Evolutionary conservation across 768 basidiomycete species (phyloP).

Genomic region (Boletus vinaceobasis): DNA sequence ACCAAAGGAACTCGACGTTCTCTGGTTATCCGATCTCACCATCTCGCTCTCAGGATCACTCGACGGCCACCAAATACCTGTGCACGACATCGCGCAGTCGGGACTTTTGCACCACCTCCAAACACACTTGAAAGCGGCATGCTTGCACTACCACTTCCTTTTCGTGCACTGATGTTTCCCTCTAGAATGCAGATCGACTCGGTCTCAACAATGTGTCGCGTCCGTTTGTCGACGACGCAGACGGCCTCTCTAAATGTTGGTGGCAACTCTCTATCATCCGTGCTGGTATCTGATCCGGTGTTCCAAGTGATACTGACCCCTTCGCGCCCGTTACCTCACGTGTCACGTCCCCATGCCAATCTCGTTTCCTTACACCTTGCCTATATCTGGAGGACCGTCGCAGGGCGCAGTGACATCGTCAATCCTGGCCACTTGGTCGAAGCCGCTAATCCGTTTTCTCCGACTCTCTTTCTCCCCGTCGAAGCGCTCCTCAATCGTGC

Average conservation of each 20-base stretch:
- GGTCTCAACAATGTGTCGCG: slow-evolving; percentile 59
- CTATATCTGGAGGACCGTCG: slow-evolving; percentile 37
- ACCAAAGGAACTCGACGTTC: slow-evolving; percentile 44
- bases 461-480: slow-evolving; percentile 53
- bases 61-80: slow-evolving; percentile 41
- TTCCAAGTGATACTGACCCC: slow-evolving; percentile 40
- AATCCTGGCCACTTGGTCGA: slow-evolving; percentile 29
- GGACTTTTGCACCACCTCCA: slow-evolving; percentile 48
- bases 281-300: slow-evolving; percentile 5
- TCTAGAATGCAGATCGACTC: slow-evolving; percentile 57
- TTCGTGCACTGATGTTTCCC: slow-evolving; percentile 9
- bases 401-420: slow-evolving; percentile 1
- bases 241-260: slow-evolving; percentile 41
- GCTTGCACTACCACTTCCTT: slow-evolving; percentile 6
- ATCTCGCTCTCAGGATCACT: slow-evolving; percentile 54
- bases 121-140: slow-evolving; percentile 49
- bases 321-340: slow-evolving; percentile 32
- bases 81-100: slow-evolving; percentile 44
- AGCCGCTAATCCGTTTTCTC: slow-evolving; percentile 48
- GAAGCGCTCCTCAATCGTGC: slow-evolving; percentile 49
- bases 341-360: slow-evolving; percentile 26
- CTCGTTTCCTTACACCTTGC: slow-evolving; percentile 39
- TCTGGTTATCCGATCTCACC: slow-evolving; percentile 46
- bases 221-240: slow-evolving; percentile 44
- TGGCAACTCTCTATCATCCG: slow-evolving; percentile 2